Evolutionary conservation across 202 grass and related monocot genomes (phyloP).

Genomic region (Musa balbisiana): DNA sequence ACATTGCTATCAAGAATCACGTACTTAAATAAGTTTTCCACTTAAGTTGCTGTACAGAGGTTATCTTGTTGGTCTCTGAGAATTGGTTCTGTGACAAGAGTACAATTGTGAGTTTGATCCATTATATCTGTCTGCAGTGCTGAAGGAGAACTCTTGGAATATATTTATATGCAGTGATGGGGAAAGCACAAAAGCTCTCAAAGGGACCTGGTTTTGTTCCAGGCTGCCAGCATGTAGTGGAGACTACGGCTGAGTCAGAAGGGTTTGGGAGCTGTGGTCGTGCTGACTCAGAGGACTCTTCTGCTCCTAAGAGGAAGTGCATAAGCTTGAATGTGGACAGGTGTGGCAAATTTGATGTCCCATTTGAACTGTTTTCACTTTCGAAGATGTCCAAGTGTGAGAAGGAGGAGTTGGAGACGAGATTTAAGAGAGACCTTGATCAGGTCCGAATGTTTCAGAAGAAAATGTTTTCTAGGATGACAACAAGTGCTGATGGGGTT

Average conservation of each 20-base stretch:
- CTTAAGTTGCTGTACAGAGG: background rate
- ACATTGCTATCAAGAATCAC: background rate
- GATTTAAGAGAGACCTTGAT: conserved; percentile 52
- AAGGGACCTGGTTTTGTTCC: conserved; percentile 72
- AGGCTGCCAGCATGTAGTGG: conserved; percentile 63
- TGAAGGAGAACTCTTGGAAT: background rate
- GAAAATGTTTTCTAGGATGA: conserved; percentile 35
- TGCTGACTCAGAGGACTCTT: conserved; percentile 69
- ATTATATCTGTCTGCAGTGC: background rate
- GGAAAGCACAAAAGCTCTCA: conserved; percentile 83
- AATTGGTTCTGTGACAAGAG: no score
- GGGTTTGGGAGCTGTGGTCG: conserved; percentile 36
- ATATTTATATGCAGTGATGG: conserved; percentile 48
- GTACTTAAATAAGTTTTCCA: no score
- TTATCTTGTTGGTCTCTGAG: background rate
- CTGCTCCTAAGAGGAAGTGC: conserved; percentile 64
- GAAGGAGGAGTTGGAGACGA: conserved; percentile 49
- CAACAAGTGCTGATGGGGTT: conserved; percentile 9
- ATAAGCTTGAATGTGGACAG: conserved; percentile 31
- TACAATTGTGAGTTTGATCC: background rate
- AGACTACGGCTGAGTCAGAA: conserved; percentile 59
- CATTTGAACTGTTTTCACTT: conserved; percentile 37
- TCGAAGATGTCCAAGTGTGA: conserved; percentile 40
- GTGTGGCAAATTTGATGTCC: conserved; percentile 46
- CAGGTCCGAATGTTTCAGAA: conserved; percentile 49